Evolutionary conservation across 2,329 filamentous ascomycete species (phyloP).

Genomic region (Septoria linicola): DNA sequence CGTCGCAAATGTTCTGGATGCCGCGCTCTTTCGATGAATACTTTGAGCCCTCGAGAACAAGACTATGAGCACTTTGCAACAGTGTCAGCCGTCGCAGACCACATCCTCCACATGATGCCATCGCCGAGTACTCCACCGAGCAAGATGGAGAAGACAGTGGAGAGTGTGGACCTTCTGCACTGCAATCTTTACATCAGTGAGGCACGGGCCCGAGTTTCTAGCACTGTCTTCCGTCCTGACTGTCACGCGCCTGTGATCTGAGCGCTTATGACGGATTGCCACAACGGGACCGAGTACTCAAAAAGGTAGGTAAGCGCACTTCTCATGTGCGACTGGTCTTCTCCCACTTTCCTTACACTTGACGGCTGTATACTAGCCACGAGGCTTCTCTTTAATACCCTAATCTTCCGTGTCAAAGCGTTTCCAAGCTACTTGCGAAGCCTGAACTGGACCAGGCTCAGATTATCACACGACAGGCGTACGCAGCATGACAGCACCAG

Average conservation of each 20-base stretch:
- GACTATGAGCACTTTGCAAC: neutral
- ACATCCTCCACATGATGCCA: slow-evolving; percentile 1
- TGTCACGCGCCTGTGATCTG: slow-evolving; percentile 20
- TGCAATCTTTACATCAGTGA: slow-evolving; percentile 25
- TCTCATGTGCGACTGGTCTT: no score
- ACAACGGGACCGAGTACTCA: slow-evolving; percentile 12
- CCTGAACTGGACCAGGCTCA: no score
- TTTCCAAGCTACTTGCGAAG: no score
- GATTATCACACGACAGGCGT: no score
- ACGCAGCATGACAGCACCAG: no score
- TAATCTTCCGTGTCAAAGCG: neutral
- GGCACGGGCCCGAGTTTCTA: slow-evolving; percentile 21
- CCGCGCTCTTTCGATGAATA: neutral
- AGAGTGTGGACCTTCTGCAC: slow-evolving; percentile 20
- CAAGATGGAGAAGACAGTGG: slow-evolving; percentile 14
- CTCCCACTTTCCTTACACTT: neutral
- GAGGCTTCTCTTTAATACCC: neutral
- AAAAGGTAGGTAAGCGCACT: neutral
- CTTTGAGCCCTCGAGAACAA: neutral
- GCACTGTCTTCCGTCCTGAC: slow-evolving; percentile 14
- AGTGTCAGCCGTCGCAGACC: neutral
- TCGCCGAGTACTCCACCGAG: slow-evolving; percentile 1
- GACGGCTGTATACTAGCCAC: neutral
- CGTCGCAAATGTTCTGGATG: neutral
- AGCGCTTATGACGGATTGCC: slow-evolving; percentile 23